Percentiles rank a stretch among this genome's conserved stretches.
These are phyloP conservation scores for Sapria himalayana DNA, from an alignment of 345 rosid species.

Conservation along the genomic window DNA sequence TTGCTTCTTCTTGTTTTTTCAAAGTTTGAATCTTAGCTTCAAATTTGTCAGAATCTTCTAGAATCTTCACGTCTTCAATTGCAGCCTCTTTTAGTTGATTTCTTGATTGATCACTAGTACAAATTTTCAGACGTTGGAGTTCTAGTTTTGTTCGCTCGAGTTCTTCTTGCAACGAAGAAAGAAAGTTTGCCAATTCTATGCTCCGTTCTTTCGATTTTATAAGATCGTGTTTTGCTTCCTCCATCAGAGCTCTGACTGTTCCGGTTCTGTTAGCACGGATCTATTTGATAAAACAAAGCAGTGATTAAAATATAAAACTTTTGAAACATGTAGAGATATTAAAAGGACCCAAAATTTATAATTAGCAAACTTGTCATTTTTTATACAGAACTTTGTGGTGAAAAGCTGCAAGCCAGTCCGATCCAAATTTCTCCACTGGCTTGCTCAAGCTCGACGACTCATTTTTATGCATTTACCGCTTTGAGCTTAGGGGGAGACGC, in stretches of 20 bases:
- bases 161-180: slow-evolving; percentile 46
- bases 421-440: too few species aligned
- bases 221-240: slow-evolving; percentile 57
- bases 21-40: slow-evolving; percentile 7
- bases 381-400: too few species aligned
- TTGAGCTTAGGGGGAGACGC: slow-evolving; percentile 40
- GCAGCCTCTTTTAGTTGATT: slow-evolving; percentile 6
- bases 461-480: slow-evolving; percentile 26
- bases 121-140: slow-evolving; percentile 26
- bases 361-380: too few species aligned
- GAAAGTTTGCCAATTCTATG: slow-evolving; percentile 26
- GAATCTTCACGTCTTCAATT: slow-evolving; percentile 9
- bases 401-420: too few species aligned
- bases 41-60: slow-evolving; percentile 6
- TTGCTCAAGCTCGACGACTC: too few species aligned
- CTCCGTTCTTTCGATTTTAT: slow-evolving; percentile 51
- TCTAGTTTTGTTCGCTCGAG: slow-evolving; percentile 57
- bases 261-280: too few species aligned
- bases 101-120: too few species aligned
- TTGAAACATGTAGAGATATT: too few species aligned
- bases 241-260: slow-evolving; percentile 30
- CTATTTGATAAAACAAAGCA: too few species aligned
- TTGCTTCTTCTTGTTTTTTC: slow-evolving; percentile 8
- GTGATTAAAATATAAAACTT: too few species aligned
- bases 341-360: too few species aligned